Percentiles rank a stretch among this genome's conserved stretches.
phyloP scores from a whole-genome alignment of 2,329 filamentous ascomycete species.

The Tolypocladium sp. region DNA sequence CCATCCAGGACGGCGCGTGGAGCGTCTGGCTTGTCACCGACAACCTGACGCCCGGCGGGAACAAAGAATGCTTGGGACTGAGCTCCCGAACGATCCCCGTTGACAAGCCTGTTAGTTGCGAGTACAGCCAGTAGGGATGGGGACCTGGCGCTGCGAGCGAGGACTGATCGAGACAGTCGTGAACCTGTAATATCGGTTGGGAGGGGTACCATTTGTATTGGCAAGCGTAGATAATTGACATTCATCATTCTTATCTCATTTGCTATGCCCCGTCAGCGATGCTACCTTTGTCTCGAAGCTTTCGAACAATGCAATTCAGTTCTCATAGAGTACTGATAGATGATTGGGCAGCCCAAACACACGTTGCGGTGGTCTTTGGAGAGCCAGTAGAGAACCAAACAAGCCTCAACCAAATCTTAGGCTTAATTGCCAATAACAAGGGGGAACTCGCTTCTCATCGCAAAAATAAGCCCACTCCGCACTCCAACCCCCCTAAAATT shows the following conservation, averaged over 20 bases:
- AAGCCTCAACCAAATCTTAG: no score
- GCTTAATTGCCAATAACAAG: no score
- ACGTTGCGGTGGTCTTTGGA: no score
- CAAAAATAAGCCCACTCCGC: no score
- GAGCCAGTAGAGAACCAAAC: no score
- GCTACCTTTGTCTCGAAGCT: no score
- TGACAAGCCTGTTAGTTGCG: slow-evolving; percentile 24
- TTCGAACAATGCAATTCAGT: no score
- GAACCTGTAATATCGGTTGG: not conserved
- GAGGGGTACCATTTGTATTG: not conserved
- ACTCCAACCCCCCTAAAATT: no score
- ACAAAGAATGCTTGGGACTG: slow-evolving; percentile 27
- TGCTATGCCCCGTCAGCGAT: no score
- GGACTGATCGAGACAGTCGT: not conserved
- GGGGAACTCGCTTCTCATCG: no score
- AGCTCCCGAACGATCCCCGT: slow-evolving; percentile 17
- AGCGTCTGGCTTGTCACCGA: slow-evolving; percentile 25
- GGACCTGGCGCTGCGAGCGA: not conserved
- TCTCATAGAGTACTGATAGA: no score
- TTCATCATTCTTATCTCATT: not conserved
- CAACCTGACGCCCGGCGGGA: slow-evolving; percentile 22
- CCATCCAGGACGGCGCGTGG: slow-evolving; percentile 32
- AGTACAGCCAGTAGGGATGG: slow-evolving; percentile 15
- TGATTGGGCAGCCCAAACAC: no score
- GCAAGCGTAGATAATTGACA: not conserved